phyloP scores from a whole-genome alignment of 805 yeast genomes.

The Schwanniomyces pseudopolymorphus region DNA sequence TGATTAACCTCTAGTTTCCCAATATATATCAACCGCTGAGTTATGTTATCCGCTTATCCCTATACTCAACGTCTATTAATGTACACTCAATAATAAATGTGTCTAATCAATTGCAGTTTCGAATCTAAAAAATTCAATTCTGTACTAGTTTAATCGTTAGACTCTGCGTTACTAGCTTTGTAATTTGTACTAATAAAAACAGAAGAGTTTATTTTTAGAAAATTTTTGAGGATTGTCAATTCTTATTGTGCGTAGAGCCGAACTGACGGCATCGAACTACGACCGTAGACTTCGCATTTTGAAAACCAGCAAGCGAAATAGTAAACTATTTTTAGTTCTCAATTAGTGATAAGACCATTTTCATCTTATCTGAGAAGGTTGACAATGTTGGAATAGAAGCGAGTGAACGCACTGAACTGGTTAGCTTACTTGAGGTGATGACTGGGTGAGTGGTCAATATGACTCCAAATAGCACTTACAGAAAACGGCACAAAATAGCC shows the following conservation, averaged over 20 bases:
- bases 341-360: too few species aligned
- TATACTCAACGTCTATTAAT: neutral
- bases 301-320: neutral
- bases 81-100: neutral
- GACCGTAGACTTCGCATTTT: too few species aligned
- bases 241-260: neutral
- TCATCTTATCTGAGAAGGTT: too few species aligned
- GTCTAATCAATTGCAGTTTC: neutral
- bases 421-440: too few species aligned
- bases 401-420: too few species aligned
- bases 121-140: neutral
- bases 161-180: neutral
- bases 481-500: too few species aligned
- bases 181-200: neutral
- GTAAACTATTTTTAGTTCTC: too few species aligned
- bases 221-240: neutral
- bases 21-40: neutral
- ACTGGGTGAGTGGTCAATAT: too few species aligned
- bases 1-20: neutral
- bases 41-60: neutral
- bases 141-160: neutral
- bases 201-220: neutral
- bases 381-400: too few species aligned
- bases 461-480: too few species aligned
- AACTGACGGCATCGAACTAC: neutral